Conservation (phyloP, 768 basidiomycete species). For the Epithele typhae region DNA sequence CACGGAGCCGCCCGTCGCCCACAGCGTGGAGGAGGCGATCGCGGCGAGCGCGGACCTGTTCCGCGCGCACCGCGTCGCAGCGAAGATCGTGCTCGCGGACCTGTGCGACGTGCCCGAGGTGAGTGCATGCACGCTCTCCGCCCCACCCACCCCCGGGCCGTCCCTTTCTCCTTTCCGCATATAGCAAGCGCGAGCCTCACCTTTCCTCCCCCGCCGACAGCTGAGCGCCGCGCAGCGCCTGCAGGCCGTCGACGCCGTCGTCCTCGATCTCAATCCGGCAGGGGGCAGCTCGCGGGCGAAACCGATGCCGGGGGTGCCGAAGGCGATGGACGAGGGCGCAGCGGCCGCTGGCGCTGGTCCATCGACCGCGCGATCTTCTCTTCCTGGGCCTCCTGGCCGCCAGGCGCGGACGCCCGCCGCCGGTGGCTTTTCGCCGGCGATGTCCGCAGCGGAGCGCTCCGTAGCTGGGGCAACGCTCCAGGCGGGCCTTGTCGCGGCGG, state of each 20-base stretch:
- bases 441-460: conserved; percentile 33
- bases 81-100: conserved; percentile 6
- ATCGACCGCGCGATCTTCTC: too few species aligned
- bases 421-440: conserved; percentile 29
- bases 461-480: conserved; percentile 6
- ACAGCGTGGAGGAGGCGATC: conserved; percentile 43
- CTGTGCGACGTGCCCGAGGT: conserved; percentile 1
- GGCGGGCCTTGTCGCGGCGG: not conserved
- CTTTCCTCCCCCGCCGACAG: not conserved
- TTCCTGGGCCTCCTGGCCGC: too few species aligned
- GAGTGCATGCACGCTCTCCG: not conserved
- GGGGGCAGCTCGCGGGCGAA: conserved; percentile 6
- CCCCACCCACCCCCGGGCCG: too few species aligned
- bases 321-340: too few species aligned
- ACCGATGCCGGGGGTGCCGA: not conserved
- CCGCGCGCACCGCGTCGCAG: conserved; percentile 31
- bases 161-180: too few species aligned
- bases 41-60: conserved; percentile 44
- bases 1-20: not conserved
- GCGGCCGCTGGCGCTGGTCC: too few species aligned
- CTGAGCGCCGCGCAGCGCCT: conserved; percentile 5
- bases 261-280: conserved; percentile 2
- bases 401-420: conserved; percentile 13
- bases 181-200: not conserved
- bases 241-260: conserved; percentile 9